Percentiles rank a stretch among this genome's conserved stretches.
Conservation (phyloP, 139 green algal genomes). For the Picochlorum sp. region DNA sequence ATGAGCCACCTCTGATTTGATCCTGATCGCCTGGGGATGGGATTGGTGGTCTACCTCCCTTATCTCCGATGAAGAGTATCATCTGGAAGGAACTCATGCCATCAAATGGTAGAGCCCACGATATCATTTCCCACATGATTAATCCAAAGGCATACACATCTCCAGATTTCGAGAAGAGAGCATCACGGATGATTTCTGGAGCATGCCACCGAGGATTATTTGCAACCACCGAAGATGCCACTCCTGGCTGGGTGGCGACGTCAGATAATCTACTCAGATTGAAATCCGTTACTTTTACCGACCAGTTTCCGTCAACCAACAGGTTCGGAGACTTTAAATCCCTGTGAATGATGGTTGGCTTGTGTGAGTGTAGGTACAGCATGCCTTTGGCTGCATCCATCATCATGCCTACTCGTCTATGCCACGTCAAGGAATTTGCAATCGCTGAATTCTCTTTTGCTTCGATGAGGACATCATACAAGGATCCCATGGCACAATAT, state of each 20-base stretch:
- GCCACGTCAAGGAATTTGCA: slow-evolving; percentile 36
- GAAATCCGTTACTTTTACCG: slow-evolving; percentile 55
- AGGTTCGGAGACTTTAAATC: slow-evolving; percentile 59
- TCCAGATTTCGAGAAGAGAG: slow-evolving; percentile 14
- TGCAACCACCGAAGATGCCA: slow-evolving; percentile 40
- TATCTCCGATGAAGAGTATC: slow-evolving; percentile 17
- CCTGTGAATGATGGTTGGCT: slow-evolving; percentile 52
- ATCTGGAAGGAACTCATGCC: slow-evolving; percentile 38
- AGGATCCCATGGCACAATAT: slow-evolving; percentile 36
- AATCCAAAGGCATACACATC: slow-evolving; percentile 41
- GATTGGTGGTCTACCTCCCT: slow-evolving; percentile 9
- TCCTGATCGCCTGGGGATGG: not conserved
- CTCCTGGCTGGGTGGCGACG: slow-evolving; percentile 5
- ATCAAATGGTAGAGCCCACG: slow-evolving; percentile 72
- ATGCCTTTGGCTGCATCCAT: slow-evolving; percentile 59
- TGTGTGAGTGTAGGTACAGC: slow-evolving; percentile 47
- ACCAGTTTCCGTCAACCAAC: slow-evolving; percentile 51
- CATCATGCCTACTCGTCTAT: slow-evolving; percentile 33
- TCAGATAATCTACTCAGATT: slow-evolving; percentile 43
- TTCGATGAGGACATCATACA: slow-evolving; percentile 47
- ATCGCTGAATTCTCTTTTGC: slow-evolving; percentile 11
- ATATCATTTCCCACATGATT: slow-evolving; percentile 62
- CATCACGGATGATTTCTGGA: slow-evolving; percentile 37
- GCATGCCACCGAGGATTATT: slow-evolving; percentile 54
- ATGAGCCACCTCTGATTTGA: slow-evolving; percentile 12